phyloP scores from a whole-genome alignment of 1,139 yeast genomes.

The Geotrichum bryndzae region DNA sequence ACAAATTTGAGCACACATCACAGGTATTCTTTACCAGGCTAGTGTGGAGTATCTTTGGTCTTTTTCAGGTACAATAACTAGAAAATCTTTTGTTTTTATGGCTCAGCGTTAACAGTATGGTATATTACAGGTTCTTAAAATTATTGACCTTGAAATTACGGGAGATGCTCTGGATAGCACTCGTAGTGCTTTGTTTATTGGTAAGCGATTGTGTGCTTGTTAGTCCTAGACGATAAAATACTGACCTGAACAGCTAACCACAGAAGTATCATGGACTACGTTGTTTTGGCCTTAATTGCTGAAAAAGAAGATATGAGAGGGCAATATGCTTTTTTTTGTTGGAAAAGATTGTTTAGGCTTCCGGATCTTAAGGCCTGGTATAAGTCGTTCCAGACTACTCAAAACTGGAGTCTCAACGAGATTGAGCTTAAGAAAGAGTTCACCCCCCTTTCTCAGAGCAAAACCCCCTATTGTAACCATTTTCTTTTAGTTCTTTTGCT shows the following conservation, averaged over 20 bases:
- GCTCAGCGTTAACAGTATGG: neutral
- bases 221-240: neutral
- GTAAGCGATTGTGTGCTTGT: slow-evolving; percentile 3
- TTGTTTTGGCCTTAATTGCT: slow-evolving; percentile 46
- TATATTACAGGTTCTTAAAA: slow-evolving; percentile 6
- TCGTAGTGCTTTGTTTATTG: slow-evolving; percentile 15
- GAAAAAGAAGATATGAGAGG: slow-evolving; percentile 22
- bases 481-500: slow-evolving; percentile 16
- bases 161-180: slow-evolving; percentile 16
- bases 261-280: slow-evolving; percentile 49
- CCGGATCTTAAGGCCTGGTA: slow-evolving; percentile 25
- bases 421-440: slow-evolving; percentile 22
- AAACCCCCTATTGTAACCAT: slow-evolving; percentile 19
- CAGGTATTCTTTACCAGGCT: slow-evolving; percentile 3
- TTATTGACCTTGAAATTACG: slow-evolving; percentile 13
- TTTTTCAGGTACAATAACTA: neutral
- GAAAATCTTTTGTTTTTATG: neutral
- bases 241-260: slow-evolving; percentile 42
- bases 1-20: neutral
- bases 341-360: slow-evolving; percentile 27
- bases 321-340: slow-evolving; percentile 26
- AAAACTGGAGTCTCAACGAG: slow-evolving; percentile 31
- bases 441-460: slow-evolving; percentile 13
- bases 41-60: slow-evolving; percentile 3
- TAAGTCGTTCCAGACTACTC: slow-evolving; percentile 22